phyloP scores from a whole-genome alignment of 176 grass and related monocot species.

The Aegilops umbellulata region DNA sequence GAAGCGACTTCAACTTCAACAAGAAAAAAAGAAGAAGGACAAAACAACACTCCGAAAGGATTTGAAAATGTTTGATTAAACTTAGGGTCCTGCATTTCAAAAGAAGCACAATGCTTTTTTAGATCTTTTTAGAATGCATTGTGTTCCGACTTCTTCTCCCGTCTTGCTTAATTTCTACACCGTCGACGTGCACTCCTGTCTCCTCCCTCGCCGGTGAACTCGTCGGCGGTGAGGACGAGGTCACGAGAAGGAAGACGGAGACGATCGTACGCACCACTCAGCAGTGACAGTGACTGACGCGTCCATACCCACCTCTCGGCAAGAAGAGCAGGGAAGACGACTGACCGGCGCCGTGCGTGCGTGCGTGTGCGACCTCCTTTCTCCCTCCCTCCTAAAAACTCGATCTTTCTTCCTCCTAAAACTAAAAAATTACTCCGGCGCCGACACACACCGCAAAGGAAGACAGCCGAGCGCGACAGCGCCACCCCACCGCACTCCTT shows the following conservation, averaged over 20 bases:
- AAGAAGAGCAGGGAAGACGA: not conserved
- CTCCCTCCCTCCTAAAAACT: not conserved
- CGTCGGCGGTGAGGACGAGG: not conserved
- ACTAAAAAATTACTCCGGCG: not conserved
- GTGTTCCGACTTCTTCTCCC: not conserved
- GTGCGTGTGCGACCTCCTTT: not conserved
- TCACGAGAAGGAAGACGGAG: too few species aligned
- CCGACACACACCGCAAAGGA: not conserved
- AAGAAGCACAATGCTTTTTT: too few species aligned
- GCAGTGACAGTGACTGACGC: not conserved
- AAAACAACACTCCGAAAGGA: too few species aligned
- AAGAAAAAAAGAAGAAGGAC: too few species aligned
- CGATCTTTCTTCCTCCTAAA: not conserved
- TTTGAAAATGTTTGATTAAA: too few species aligned
- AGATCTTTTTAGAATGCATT: too few species aligned
- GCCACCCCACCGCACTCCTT: not conserved
- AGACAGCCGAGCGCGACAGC: not conserved
- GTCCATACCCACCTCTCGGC: not conserved
- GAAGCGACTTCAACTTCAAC: too few species aligned
- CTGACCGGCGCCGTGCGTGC: not conserved
- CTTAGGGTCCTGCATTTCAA: too few species aligned
- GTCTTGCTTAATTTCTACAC: not conserved
- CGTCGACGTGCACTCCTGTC: not conserved
- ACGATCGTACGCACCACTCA: not conserved
- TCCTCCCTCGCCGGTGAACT: not conserved